Percentiles rank a stretch among this genome's conserved stretches.
These are phyloP conservation scores for Candida sithepensis DNA, from an alignment of 805 yeast species.

Conservation along the genomic window DNA sequence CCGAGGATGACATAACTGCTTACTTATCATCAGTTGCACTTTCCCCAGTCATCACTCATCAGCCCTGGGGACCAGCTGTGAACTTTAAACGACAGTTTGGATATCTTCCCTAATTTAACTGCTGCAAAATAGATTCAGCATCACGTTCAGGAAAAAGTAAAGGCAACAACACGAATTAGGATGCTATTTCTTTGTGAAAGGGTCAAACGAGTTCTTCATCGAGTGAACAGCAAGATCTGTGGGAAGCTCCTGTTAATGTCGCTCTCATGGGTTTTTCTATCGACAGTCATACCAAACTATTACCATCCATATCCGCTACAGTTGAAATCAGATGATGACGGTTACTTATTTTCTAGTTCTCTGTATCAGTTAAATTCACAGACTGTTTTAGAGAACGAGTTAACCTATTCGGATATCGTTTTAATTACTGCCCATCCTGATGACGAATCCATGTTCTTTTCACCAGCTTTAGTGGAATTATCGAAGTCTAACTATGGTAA, in stretches of 20 bases:
- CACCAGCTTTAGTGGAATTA: slow-evolving; percentile 65
- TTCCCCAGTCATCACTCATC: no score
- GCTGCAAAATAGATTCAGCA: no score
- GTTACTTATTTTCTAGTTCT: slow-evolving; percentile 15
- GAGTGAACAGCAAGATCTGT: slow-evolving; percentile 2
- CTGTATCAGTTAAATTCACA: slow-evolving; percentile 23
- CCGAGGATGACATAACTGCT: neutral
- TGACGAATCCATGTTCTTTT: slow-evolving; percentile 96
- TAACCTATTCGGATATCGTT: slow-evolving; percentile 24
- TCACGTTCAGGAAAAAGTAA: no score
- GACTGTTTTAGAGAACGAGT: slow-evolving; percentile 10
- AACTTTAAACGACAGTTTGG: no score
- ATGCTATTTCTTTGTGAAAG: neutral
- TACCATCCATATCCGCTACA: neutral
- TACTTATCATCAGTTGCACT: no score
- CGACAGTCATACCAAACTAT: slow-evolving; percentile 8
- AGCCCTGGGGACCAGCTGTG: no score
- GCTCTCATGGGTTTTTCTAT: slow-evolving; percentile 10
- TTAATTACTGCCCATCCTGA: slow-evolving; percentile 90
- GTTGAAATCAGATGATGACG: slow-evolving; percentile 13
- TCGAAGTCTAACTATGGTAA: slow-evolving; percentile 46
- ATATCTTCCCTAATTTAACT: no score
- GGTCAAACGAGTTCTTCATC: neutral
- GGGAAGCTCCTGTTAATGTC: slow-evolving; percentile 5
- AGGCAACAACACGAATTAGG: no score